Evolutionary conservation across 2,329 filamentous ascomycete species (phyloP).

Genomic region (Aspergillus fumigatiaffinis): DNA sequence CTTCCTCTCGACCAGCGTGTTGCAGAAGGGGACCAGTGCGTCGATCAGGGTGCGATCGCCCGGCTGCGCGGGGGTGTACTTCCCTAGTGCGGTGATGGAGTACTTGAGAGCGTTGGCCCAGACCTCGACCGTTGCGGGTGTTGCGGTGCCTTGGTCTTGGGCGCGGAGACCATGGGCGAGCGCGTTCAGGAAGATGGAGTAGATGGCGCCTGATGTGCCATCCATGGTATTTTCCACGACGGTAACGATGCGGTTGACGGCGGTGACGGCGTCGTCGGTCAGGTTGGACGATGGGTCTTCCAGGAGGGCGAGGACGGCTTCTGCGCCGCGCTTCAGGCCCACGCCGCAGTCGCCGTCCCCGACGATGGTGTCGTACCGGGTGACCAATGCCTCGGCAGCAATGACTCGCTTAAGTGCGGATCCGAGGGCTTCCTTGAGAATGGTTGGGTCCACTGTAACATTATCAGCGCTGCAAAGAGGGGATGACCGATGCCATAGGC

Average conservation of each 20-base stretch:
- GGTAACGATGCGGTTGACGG: constrained; percentile 57
- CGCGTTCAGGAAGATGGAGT: constrained; percentile 86
- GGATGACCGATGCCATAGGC: not conserved
- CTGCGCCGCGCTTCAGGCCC: constrained; percentile 80
- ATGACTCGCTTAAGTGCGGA: constrained; percentile 58
- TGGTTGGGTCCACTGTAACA: constrained; percentile 44
- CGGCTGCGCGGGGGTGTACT: constrained; percentile 83
- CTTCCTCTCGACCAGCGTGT: constrained; percentile 61
- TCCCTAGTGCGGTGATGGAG: constrained; percentile 66
- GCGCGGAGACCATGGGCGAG: constrained; percentile 64
- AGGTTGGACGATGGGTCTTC: constrained; percentile 37
- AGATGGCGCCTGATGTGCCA: constrained; percentile 71
- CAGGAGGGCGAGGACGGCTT: constrained; percentile 52
- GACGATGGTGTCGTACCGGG: constrained; percentile 71
- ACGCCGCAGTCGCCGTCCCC: constrained; percentile 90
- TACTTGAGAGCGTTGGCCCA: constrained; percentile 68
- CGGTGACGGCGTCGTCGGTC: constrained; percentile 56
- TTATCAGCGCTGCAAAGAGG: constrained; percentile 6
- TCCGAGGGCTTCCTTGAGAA: constrained; percentile 52
- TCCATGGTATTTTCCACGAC: constrained; percentile 69
- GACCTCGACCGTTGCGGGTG: constrained; percentile 46
- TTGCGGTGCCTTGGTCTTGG: constrained; percentile 46
- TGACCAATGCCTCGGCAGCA: constrained; percentile 61
- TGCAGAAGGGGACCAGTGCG: constrained; percentile 82
- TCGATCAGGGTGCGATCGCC: constrained; percentile 91